Evolutionary conservation across 306 rosid genomes (phyloP).

Genomic region (Ochetophila trinervis): DNA sequence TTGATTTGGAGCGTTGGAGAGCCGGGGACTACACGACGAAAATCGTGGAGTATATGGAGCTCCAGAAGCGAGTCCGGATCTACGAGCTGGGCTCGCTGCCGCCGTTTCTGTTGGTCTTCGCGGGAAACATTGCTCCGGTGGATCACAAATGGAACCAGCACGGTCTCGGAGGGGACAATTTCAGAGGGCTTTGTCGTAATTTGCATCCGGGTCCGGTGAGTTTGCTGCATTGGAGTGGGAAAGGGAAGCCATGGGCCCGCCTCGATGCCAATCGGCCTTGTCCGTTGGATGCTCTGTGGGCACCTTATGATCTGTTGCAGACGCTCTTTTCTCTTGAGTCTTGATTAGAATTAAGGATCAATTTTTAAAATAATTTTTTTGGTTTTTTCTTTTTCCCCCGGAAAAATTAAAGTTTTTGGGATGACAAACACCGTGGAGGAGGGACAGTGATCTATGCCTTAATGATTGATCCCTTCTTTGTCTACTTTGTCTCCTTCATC

Average conservation of each 20-base stretch:
- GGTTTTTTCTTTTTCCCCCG: neutral
- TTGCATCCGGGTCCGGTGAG: conserved; percentile 93
- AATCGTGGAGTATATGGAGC: conserved; percentile 97
- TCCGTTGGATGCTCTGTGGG: conserved; percentile 89
- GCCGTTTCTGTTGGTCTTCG: conserved; percentile 82
- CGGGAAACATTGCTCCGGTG: conserved; percentile 71
- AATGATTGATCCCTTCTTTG: too few relatives aligned
- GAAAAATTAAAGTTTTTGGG: neutral
- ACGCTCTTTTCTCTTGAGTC: conserved; percentile 64
- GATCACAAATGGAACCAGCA: conserved; percentile 97
- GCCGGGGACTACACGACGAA: conserved; percentile 64
- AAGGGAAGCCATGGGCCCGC: conserved; percentile 94
- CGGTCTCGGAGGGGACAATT: conserved; percentile 96
- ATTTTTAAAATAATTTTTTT: neutral
- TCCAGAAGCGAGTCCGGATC: conserved; percentile 93
- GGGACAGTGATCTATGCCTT: too few relatives aligned
- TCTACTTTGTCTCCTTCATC: neutral
- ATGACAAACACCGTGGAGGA: neutral
- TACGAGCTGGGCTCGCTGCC: conserved; percentile 91
- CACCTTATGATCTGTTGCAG: conserved; percentile 76
- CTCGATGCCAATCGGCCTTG: conserved; percentile 81
- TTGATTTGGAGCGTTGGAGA: conserved; percentile 71
- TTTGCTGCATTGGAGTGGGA: conserved; percentile 94
- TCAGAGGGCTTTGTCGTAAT: conserved; percentile 71
- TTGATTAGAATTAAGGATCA: conserved; percentile 23